Base-by-base conservation (phyloP, 352 stramenopile genomes). In the Phytopythium mirpurense region DNA sequence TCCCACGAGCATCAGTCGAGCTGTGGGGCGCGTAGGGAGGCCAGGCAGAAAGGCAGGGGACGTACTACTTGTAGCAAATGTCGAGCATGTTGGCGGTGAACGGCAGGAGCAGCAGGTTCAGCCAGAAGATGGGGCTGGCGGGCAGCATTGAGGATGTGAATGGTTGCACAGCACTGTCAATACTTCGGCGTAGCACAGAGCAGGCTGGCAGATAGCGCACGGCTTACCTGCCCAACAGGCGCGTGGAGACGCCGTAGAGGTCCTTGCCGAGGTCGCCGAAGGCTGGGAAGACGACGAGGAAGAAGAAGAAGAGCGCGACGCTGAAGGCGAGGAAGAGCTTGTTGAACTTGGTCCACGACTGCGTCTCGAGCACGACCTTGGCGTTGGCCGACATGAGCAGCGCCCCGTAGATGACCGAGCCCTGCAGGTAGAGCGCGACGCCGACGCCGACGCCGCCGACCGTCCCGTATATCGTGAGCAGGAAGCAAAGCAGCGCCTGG, bases 321-420 rank as follows among this genome's bases (percentile, higher is more conserved):
- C 75, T 87, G 50, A 79, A 86, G 11, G 65, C 55, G 24, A 91
- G 54, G 43, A 86, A 73, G 21, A 70, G 49, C 14, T 60, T 51
- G 61, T 87, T 86, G 63, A 75, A 86, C 53, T 82, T 83, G 42
- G 75, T 91, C 81, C 81, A 91, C 29, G 70, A 87, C n/a, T 81
- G 60, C 8, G 81, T 89, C 60, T 89, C 78, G 31, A 91, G 46
- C 5, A 81, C 57, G n/a, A 91, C 81, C 62, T 91, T 91, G 46
- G 69, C 12, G 45, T 91, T 91, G 31, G 78, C 78, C 10, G 81
- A 86, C 76, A 89, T 83, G 49, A 91, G 68, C 42, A 91, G 60
- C 16, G 70, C 63, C 14, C 78, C 84, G 65, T 89, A 91, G 44
- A 88, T 78, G 16, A 86, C 62, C 27, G 70, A 78, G 53, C 78